Evolutionary conservation across 345 rosid genomes (phyloP).

Genomic region (Firmiana major): DNA sequence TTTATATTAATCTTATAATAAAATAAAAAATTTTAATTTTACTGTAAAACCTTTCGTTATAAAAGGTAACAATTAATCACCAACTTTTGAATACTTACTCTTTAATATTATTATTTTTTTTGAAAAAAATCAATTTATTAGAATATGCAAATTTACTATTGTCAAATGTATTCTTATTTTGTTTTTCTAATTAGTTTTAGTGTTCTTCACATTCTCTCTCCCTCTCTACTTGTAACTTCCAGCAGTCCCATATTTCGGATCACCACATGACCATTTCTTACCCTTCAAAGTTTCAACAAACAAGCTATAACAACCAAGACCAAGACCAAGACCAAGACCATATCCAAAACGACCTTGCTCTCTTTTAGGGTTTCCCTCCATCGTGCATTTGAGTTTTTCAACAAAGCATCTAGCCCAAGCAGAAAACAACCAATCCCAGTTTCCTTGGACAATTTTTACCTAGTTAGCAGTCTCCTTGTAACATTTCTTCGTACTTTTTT

Average conservation of each 20-base stretch:
- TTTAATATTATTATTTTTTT: too few relatives aligned
- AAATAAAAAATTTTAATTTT: too few relatives aligned
- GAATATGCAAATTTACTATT: too few relatives aligned
- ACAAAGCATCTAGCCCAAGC: conserved; percentile 18
- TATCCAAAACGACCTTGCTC: neutral
- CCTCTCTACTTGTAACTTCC: neutral
- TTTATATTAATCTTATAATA: too few relatives aligned
- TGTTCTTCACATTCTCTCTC: conserved; percentile 32
- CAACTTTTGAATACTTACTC: too few relatives aligned
- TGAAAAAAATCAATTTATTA: too few relatives aligned
- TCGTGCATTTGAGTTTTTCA: conserved; percentile 15
- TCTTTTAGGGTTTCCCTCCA: neutral
- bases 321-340: neutral
- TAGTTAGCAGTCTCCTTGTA: neutral
- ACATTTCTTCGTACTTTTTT: neutral
- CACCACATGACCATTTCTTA: conserved; percentile 58
- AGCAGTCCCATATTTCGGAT: conserved; percentile 43
- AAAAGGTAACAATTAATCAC: too few relatives aligned
- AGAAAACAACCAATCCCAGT: neutral
- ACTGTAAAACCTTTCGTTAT: too few relatives aligned
- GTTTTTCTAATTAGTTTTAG: neutral
- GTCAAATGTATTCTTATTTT: too few relatives aligned
- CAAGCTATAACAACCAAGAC: neutral
- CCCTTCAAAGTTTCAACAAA: neutral
- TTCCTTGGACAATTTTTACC: neutral